Base-by-base conservation (phyloP, 192 early-diverging fungal species). In the Geranomyces michiganensis region DNA sequence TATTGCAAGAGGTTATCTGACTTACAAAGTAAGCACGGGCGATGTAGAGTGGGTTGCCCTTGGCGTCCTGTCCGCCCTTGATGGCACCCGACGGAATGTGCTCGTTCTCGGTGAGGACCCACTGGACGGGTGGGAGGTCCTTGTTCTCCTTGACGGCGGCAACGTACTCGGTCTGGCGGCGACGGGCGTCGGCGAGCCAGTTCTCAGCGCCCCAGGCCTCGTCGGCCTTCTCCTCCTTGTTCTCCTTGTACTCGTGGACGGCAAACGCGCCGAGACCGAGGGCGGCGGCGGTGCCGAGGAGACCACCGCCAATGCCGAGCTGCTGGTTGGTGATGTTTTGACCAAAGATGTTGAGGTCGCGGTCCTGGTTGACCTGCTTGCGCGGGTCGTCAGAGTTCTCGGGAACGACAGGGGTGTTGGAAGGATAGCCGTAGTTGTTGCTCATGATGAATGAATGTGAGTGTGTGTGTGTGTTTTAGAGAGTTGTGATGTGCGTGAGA, bases 21-120 rank as follows among this genome's bases (percentile, higher is more conserved):
- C n/a, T n/a, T n/a, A n/a, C n/a, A 79, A 87, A 80, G 56, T 72
- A 77, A 1, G 82, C 79, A 19, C 81, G 84, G 21, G 76, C 85
- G 43, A 87, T 80, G 77, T 88, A 90, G 67, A 90, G 76, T 10
- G 87, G 87, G 43, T 73, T 80, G 24, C 84, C 85, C 70, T 88
- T 84, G 9, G 63, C 69, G 62, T 90, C 89, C 21, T 83, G 77
- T 3, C 89, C 89, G 30, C 83, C 82, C 30, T 80, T 80, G 63
- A 90, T 87, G 33, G 89, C 81, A 30, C 79, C 70, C 41, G 62
- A 63, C 15, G 81, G 81, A 17, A 78, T 70, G 22, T 62, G 45
- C 33, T 62, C 58, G 29, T 61, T 66, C 26, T 70, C 68, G 29
- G 75, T 71, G 26, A 69, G 64, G 58, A 68, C 61, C 71, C 72